A percentile compares a stretch with the other conserved stretches of the same genome.
These are phyloP conservation scores for Cercophora newfieldiana DNA, from an alignment of 495 filamentous ascomycete species.

Conservation along the genomic window DNA sequence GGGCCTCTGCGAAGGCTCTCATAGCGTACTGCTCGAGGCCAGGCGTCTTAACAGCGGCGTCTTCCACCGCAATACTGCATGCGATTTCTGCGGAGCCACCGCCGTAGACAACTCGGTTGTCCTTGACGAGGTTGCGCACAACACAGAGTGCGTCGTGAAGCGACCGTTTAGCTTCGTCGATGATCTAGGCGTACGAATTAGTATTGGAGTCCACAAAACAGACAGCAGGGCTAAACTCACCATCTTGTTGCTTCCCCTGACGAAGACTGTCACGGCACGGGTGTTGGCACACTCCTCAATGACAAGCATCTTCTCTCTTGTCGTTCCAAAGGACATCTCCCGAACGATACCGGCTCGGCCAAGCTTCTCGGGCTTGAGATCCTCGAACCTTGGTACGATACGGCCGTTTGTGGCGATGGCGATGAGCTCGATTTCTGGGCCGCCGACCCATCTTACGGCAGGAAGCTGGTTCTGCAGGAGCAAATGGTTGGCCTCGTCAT, in stretches of 20 bases:
- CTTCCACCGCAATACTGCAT: constrained; percentile 93
- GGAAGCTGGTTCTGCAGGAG: constrained; percentile 94
- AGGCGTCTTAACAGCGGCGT: constrained; percentile 90
- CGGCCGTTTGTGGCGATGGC: constrained; percentile 97
- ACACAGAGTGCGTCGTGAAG: constrained; percentile 97
- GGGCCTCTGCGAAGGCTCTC: constrained; percentile 93
- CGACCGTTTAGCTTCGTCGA: constrained; percentile 97
- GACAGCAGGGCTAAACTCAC: constrained; percentile 43
- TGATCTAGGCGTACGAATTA: constrained; percentile 62
- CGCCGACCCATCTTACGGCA: constrained; percentile 96
- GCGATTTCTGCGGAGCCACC: constrained; percentile 97
- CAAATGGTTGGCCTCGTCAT: constrained; percentile 97
- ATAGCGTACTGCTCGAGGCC: constrained; percentile 98
- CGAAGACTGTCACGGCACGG: constrained; percentile 91
- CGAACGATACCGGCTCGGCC: constrained; percentile 86
- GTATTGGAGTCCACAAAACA: not conserved
- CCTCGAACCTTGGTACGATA: constrained; percentile 97
- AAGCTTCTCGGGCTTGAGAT: constrained; percentile 85
- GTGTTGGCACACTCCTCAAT: constrained; percentile 99
- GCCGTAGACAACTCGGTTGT: constrained; percentile 98
- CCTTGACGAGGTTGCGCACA: constrained; percentile 90
- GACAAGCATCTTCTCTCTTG: constrained; percentile 98
- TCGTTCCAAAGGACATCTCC: constrained; percentile 95
- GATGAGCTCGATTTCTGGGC: constrained; percentile 97
- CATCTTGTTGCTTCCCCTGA: constrained; percentile 99